These are phyloP conservation scores for Cenchrus americanus DNA, from an alignment of 176 grass and related monocot species.

Conservation along the genomic window DNA sequence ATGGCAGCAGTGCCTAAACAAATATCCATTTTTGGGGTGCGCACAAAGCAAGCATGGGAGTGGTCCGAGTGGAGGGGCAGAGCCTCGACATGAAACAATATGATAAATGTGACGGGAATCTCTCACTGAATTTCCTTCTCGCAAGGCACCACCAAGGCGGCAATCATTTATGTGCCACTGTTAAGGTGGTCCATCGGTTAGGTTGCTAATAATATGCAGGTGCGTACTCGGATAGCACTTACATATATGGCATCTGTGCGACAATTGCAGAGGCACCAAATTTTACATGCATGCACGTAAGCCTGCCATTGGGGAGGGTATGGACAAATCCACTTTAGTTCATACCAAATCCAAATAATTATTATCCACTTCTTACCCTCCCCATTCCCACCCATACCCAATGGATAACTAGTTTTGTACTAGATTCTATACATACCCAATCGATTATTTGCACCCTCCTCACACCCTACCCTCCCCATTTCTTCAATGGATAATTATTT, in stretches of 20 bases:
- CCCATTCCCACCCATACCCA: no score
- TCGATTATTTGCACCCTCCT: no score
- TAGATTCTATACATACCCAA: no score
- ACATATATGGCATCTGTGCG: conserved; percentile 17
- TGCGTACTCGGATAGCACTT: not conserved
- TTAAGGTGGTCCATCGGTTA: conserved; percentile 45
- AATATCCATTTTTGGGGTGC: not conserved
- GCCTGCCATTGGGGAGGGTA: no score
- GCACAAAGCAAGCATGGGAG: not conserved
- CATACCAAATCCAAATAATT: no score
- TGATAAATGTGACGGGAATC: conserved; percentile 18
- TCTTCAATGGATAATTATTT: no score
- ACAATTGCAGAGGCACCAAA: conserved; percentile 24
- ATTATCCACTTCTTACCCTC: no score
- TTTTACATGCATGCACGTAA: conserved; percentile 12
- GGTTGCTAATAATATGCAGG: not conserved
- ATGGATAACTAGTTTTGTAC: no score
- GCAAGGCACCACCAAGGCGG: not conserved
- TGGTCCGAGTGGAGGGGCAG: not conserved
- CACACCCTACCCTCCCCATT: no score
- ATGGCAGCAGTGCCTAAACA: not conserved
- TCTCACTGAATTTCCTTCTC: not conserved
- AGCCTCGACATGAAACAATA: not conserved
- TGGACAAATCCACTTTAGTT: no score
- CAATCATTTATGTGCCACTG: conserved; percentile 41